phyloP scores from a whole-genome alignment of 495 filamentous ascomycete species.

The Penicillium odoratum region DNA sequence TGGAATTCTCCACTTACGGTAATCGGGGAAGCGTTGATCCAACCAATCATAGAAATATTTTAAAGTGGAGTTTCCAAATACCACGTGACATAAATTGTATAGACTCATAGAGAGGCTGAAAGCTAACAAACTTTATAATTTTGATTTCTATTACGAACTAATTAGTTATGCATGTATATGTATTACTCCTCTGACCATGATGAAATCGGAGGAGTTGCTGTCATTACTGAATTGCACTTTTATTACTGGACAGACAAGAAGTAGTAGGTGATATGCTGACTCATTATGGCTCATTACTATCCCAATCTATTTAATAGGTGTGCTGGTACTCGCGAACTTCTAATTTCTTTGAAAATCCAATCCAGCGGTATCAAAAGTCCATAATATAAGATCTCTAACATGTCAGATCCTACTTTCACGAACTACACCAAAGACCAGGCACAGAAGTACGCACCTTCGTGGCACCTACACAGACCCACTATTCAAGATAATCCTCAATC shows the following conservation, averaged over 20 bases:
- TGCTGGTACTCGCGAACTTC: no score
- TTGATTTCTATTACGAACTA: no score
- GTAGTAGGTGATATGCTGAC: background rate
- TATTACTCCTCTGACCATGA: no score
- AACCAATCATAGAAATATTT: background rate
- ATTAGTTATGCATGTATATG: no score
- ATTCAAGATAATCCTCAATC: constrained; percentile 42
- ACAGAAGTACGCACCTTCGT: constrained; percentile 43
- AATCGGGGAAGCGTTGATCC: background rate
- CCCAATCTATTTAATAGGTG: no score
- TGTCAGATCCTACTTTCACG: constrained; percentile 40
- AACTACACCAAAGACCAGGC: constrained; percentile 42
- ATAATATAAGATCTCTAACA: background rate
- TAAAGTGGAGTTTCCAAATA: background rate
- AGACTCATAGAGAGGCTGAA: no score
- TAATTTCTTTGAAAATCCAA: background rate
- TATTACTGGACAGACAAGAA: no score
- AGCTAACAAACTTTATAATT: no score
- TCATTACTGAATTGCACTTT: no score
- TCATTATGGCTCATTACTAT: background rate
- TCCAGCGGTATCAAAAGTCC: background rate
- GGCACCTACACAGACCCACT: constrained; percentile 37
- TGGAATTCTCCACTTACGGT: background rate
- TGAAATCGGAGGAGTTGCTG: no score
- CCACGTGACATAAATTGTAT: no score